phyloP scores from a whole-genome alignment of 192 early-diverging fungal genomes.

The Coemansia sp. region DNA sequence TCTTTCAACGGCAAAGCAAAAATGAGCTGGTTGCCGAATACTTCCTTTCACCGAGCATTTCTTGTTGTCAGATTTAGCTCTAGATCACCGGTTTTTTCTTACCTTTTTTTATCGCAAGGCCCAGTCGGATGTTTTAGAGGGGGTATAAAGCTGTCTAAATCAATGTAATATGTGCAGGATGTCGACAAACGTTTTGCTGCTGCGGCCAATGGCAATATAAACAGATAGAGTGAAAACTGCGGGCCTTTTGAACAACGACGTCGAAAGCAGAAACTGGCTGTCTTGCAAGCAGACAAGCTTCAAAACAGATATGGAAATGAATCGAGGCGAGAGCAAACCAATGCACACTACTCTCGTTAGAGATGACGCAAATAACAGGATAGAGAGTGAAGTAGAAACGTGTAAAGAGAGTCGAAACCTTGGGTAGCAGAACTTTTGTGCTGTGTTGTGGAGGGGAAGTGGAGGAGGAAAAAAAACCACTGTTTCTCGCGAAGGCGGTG shows the following conservation, averaged over 20 bases:
- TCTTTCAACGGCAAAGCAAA: neutral
- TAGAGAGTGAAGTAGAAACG: neutral
- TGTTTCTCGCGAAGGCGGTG: constrained; percentile 3
- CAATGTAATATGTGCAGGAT: neutral
- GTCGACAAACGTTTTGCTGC: neutral
- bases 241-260: neutral
- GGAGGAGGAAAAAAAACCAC: neutral
- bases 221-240: neutral
- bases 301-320: neutral
- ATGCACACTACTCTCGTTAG: neutral
- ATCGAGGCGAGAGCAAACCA: neutral
- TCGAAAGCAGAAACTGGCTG: neutral
- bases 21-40: neutral
- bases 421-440: neutral
- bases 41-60: no score
- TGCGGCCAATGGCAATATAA: neutral
- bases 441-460: neutral
- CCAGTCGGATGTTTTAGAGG: neutral
- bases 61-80: neutral
- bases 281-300: neutral
- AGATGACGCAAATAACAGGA: neutral
- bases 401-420: constrained; percentile 4
- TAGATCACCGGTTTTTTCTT: neutral
- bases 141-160: neutral
- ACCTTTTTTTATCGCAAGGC: neutral